These are phyloP conservation scores for Yarrowia porcina DNA, from an alignment of 805 yeast genomes.

Conservation along the genomic window DNA sequence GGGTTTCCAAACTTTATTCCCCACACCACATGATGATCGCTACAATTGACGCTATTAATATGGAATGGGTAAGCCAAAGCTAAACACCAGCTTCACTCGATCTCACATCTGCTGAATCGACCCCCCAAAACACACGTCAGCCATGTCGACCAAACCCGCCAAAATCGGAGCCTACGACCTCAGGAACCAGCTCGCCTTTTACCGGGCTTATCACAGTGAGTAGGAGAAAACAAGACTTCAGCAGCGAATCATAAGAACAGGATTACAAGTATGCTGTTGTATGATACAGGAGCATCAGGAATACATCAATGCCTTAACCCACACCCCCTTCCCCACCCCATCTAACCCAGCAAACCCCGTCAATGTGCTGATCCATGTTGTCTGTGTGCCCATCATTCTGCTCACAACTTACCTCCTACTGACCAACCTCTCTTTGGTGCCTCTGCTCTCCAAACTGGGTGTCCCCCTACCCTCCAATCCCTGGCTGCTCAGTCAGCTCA, in stretches of 20 bases:
- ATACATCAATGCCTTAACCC: neutral
- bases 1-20: slow-evolving; percentile 5
- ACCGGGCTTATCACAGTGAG: slow-evolving; percentile 46
- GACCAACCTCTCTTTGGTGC: slow-evolving; percentile 36
- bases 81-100: neutral
- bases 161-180: slow-evolving; percentile 39
- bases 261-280: no score
- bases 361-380: slow-evolving; percentile 73
- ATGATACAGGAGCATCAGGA: no score
- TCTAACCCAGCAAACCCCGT: slow-evolving; percentile 45
- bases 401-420: slow-evolving; percentile 49
- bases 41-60: slow-evolving; percentile 8
- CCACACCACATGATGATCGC: slow-evolving; percentile 17
- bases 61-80: neutral
- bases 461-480: slow-evolving; percentile 25
- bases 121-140: neutral
- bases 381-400: slow-evolving; percentile 77
- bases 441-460: slow-evolving; percentile 25
- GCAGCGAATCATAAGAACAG: no score
- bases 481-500: slow-evolving; percentile 35
- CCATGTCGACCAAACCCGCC: slow-evolving; percentile 14
- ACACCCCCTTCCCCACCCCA: neutral
- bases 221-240: no score
- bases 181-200: slow-evolving; percentile 57
- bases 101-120: neutral